Percentiles rank a stretch among this genome's conserved stretches.
phyloP scores from a whole-genome alignment of 1,284 basidiomycete genomes.

The Trichosporon sp. region DNA sequence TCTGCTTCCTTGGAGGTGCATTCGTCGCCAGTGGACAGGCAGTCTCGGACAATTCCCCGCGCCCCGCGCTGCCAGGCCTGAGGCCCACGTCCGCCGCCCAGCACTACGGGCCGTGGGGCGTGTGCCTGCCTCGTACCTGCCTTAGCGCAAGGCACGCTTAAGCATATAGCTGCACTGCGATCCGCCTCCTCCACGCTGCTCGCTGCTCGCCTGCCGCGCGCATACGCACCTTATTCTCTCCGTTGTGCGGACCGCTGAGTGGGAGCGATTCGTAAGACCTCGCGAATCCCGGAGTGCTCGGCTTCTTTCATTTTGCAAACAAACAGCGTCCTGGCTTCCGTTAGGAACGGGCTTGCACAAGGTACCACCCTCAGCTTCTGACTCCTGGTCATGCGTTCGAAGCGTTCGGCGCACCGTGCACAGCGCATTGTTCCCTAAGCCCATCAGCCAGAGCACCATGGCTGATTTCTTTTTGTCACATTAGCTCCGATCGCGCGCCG shows the following conservation, averaged over 20 bases:
- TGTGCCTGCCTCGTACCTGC: not conserved
- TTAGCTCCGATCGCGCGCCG: not conserved
- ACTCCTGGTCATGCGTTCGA: not conserved
- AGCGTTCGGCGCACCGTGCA: not conserved
- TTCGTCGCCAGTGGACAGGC: not conserved
- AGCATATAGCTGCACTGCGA: not conserved
- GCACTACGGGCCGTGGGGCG: not conserved
- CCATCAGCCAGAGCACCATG: not conserved
- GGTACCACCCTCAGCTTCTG: not conserved
- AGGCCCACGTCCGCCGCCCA: not conserved
- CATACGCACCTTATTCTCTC: no score
- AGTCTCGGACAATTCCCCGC: not conserved
- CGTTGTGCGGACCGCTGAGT: not conserved
- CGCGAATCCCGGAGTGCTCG: not conserved
- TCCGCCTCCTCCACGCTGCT: not conserved
- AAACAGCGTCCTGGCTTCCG: not conserved
- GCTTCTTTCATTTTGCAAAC: not conserved
- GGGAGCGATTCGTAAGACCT: not conserved
- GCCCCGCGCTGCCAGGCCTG: not conserved
- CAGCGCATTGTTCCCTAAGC: not conserved
- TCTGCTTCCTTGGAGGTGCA: not conserved
- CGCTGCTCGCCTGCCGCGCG: no score
- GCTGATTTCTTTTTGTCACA: not conserved
- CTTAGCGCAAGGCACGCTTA: not conserved
- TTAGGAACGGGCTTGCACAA: not conserved